Base-by-base conservation (phyloP, 2,329 filamentous ascomycete genomes). In the Sporothrix humicola region DNA sequence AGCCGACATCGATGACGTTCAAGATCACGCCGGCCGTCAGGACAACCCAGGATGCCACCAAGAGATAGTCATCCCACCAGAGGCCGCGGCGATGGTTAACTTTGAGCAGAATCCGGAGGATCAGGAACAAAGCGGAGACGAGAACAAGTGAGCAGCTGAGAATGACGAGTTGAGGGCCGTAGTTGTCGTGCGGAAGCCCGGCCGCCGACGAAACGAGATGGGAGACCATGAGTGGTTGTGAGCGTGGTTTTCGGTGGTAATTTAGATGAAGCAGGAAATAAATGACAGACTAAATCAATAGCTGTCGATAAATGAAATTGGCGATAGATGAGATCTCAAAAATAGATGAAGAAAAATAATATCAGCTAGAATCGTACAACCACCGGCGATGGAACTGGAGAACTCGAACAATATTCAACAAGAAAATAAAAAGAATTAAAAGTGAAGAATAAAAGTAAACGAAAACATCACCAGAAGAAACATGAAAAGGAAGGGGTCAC, bases 31-130 rank as follows among this genome's bases (percentile, higher is more conserved):
- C 44, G 9, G 66, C 72, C 10, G 66, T 56, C 46, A 73, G 8
- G n/a, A 20, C 56, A 1, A 69, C 76, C 77, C 77, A 78, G 23
- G 77, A 73, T 1, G 72, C 76, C 23, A 78, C 75, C 10, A 79
- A 73, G 17, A 79, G 68, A 7, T 74, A 75, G 69, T 79, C 78
- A 20, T 79, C 79, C 77, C 78, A 79, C 79, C 79, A 79, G 12
- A 79, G 75, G 0, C 76, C 76, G 9, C 76, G 74, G 8, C 75
- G 73, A 23, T 74, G 74, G 12, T 71, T 71, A 31, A 76, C 59
- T 44, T 78, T 76, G 74, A 76, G 77, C 58, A 77, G 76, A 1
- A 79, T 31, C 13, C 79, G 77, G 26, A 79, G 74, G n/a, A 17
- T 70, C 8, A 79, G 75, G 56, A 79, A 75, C 12, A 71, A 3